These are phyloP conservation scores for Penicillium paradoxum DNA, from an alignment of 495 filamentous ascomycete genomes.

Conservation along the genomic window DNA sequence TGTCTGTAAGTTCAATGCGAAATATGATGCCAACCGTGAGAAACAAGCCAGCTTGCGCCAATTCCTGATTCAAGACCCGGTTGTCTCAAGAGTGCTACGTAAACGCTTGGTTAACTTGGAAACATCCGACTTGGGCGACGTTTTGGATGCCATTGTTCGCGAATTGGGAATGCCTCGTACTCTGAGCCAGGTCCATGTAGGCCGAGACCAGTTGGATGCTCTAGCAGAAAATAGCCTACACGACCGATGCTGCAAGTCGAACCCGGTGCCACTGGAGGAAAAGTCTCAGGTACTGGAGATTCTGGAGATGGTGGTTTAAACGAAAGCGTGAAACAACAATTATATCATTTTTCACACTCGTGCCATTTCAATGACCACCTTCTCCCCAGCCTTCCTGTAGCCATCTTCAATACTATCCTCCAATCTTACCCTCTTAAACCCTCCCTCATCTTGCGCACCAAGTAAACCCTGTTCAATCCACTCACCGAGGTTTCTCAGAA, in stretches of 20 bases:
- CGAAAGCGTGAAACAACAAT: not conserved
- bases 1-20: conserved; percentile 56
- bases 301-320: conserved; percentile 42
- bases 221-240: conserved; percentile 50
- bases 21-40: conserved; percentile 40
- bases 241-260: conserved; percentile 46
- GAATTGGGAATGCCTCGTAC: conserved; percentile 53
- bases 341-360: not conserved
- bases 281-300: conserved; percentile 54
- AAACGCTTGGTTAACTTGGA: conserved; percentile 30
- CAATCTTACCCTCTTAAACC: conserved; percentile 6
- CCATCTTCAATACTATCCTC: conserved; percentile 12
- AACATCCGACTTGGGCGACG: conserved; percentile 47
- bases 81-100: conserved; percentile 40
- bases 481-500: conserved; percentile 4
- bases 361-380: conserved; percentile 13
- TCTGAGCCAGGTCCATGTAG: conserved; percentile 50
- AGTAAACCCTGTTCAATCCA: conserved; percentile 14
- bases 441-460: conserved; percentile 8
- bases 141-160: conserved; percentile 51
- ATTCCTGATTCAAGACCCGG: conserved; percentile 44
- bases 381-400: not conserved
- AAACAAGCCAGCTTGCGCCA: conserved; percentile 44
- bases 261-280: conserved; percentile 45
- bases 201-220: conserved; percentile 45